Conservation (phyloP, 805 yeast genomes). For the Lipomyces orientalis region DNA sequence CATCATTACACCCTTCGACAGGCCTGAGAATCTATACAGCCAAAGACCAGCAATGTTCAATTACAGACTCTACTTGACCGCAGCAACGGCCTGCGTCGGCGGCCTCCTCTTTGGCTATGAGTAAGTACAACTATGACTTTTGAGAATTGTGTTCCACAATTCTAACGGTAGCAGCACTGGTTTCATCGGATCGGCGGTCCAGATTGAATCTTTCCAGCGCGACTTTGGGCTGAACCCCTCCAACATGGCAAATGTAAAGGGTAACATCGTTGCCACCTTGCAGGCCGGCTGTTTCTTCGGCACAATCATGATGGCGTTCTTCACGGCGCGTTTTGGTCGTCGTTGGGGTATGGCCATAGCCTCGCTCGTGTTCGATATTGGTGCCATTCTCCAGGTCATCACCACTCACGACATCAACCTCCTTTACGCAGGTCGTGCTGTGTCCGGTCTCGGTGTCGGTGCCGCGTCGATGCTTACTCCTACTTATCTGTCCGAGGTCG, state of each 20-base stretch:
- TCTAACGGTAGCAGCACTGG: slow-evolving; percentile 58
- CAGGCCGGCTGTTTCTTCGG: slow-evolving; percentile 44
- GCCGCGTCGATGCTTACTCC: slow-evolving; percentile 72
- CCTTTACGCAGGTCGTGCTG: slow-evolving; percentile 57
- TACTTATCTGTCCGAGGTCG: slow-evolving; percentile 59
- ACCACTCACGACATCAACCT: slow-evolving; percentile 39
- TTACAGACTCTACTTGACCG: slow-evolving; percentile 51
- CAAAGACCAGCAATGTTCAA: slow-evolving; percentile 46
- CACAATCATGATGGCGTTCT: slow-evolving; percentile 55
- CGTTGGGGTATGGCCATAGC: slow-evolving; percentile 66
- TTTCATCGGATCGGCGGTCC: slow-evolving; percentile 60
- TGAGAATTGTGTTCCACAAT: slow-evolving; percentile 61
- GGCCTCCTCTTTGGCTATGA: slow-evolving; percentile 62
- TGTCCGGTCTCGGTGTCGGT: slow-evolving; percentile 77
- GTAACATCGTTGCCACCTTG: slow-evolving; percentile 33
- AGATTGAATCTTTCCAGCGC: slow-evolving; percentile 51
- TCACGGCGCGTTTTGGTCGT: slow-evolving; percentile 43
- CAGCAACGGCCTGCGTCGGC: slow-evolving; percentile 55
- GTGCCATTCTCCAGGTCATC: slow-evolving; percentile 42
- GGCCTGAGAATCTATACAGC: background rate
- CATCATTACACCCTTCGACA: background rate
- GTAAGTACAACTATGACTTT: slow-evolving; percentile 47
- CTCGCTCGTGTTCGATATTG: slow-evolving; percentile 41
- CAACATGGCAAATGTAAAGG: slow-evolving; percentile 39
- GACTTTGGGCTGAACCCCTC: slow-evolving; percentile 53